Conservation (phyloP, 108 stramenopile genomes). For the Stephanodiscus minutulus region DNA sequence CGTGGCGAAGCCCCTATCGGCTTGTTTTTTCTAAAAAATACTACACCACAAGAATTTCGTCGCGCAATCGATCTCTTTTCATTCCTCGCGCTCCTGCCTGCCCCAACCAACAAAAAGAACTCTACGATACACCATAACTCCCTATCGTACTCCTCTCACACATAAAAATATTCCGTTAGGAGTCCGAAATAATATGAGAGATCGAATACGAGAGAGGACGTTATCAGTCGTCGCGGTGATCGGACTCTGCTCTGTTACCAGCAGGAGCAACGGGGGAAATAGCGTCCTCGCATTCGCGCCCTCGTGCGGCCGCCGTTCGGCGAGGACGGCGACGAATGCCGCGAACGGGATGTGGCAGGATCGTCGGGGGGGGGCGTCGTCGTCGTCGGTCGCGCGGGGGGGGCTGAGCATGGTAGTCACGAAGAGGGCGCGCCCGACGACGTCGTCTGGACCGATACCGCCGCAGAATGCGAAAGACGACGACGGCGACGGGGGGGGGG, state of each 20-base stretch:
- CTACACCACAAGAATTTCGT: too few species aligned
- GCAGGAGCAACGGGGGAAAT: slow-evolving; percentile 2
- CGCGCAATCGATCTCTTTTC: too few species aligned
- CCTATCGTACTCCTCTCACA: background rate
- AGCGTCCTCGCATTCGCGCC: background rate
- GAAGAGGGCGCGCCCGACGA: background rate
- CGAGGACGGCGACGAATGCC: background rate
- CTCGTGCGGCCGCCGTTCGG: background rate
- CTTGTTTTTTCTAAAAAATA: too few species aligned
- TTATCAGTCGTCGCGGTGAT: slow-evolving; percentile 10
- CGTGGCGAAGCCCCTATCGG: too few species aligned
- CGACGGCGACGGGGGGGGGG: too few species aligned
- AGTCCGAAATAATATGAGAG: background rate
- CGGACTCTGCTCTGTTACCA: background rate
- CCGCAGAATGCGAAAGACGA: too few species aligned
- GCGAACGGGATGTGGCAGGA: background rate
- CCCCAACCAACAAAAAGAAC: too few species aligned
- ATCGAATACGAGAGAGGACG: background rate
- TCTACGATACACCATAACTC: too few species aligned
- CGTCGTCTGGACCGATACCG: background rate
- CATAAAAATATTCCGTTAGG: too few species aligned
- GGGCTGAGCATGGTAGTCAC: background rate
- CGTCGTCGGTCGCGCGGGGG: too few species aligned
- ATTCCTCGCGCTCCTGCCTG: too few species aligned
- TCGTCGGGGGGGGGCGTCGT: too few species aligned